phyloP scores from a whole-genome alignment of 176 grass and related monocot genomes.

The Saccharum officinarum region DNA sequence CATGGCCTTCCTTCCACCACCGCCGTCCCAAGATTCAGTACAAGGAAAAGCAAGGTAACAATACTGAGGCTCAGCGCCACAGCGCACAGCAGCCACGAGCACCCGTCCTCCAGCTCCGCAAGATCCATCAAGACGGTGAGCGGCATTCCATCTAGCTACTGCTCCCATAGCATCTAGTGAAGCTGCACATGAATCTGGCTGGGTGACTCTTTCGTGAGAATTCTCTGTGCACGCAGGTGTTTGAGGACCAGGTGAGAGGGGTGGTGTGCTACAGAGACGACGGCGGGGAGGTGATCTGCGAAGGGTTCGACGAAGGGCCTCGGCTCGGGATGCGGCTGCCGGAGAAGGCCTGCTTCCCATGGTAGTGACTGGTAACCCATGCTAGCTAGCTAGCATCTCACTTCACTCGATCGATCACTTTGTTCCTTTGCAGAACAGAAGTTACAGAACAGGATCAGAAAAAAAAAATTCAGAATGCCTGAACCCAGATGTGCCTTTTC shows the following conservation, averaged over 20 bases:
- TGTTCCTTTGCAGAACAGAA: too few relatives aligned
- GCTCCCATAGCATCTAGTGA: background rate
- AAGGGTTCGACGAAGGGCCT: constrained; percentile 69
- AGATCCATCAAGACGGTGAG: constrained; percentile 11
- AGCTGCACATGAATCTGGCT: background rate
- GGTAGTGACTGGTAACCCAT: background rate
- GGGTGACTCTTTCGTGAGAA: background rate
- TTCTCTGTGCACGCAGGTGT: constrained; percentile 41
- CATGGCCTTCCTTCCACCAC: background rate
- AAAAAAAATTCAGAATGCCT: background rate
- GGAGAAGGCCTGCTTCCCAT: constrained; percentile 38
- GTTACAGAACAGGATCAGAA: background rate
- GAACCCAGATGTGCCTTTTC: background rate
- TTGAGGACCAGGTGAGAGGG: constrained; percentile 58
- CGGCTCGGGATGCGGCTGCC: constrained; percentile 16
- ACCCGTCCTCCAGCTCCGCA: background rate
- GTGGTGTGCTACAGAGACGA: constrained; percentile 63
- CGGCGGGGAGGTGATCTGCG: constrained; percentile 55
- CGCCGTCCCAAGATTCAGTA: background rate
- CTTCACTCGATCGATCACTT: background rate
- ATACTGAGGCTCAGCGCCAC: constrained; percentile 8
- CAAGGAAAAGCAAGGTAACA: background rate
- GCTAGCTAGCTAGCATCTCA: background rate
- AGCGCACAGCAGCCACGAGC: background rate
- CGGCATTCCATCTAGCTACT: background rate